These are phyloP conservation scores for Amanita phalloides DNA, from an alignment of 768 basidiomycete genomes.

Conservation along the genomic window DNA sequence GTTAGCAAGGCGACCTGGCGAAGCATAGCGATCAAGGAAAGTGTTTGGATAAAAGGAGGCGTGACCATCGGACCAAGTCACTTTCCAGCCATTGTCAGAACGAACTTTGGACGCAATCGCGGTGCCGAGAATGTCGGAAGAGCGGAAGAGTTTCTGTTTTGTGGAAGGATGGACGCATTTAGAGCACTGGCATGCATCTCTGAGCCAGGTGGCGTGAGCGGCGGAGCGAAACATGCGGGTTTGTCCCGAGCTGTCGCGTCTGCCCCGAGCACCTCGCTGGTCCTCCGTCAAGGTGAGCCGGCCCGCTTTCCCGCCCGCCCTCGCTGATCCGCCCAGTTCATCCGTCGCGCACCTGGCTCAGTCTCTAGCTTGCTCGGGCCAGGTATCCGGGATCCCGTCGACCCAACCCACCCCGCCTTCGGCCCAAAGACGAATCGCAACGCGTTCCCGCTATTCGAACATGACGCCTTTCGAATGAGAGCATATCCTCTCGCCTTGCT, in stretches of 20 bases:
- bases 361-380: not conserved
- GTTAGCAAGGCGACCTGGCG: slow-evolving; percentile 17
- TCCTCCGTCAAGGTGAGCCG: slow-evolving; percentile 4
- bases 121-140: slow-evolving; percentile 47
- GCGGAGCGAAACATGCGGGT: not conserved
- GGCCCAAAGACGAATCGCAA: not conserved
- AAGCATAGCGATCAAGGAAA: slow-evolving; percentile 42
- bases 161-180: slow-evolving; percentile 71
- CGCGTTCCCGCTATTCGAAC: not conserved
- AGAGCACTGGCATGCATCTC: slow-evolving; percentile 74
- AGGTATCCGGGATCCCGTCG: not conserved
- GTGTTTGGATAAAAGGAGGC: slow-evolving; percentile 37
- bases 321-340: slow-evolving; percentile 2
- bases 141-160: slow-evolving; percentile 62
- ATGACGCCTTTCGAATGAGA: not conserved
- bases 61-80: slow-evolving; percentile 51
- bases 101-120: slow-evolving; percentile 14
- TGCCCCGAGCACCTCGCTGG: not conserved
- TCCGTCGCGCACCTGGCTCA: not conserved
- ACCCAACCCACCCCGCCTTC: slow-evolving; percentile 6
- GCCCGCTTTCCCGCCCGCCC: not conserved
- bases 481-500: slow-evolving; percentile 6
- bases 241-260: not conserved
- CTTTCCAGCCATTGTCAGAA: slow-evolving; percentile 13
- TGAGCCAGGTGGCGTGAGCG: slow-evolving; percentile 48